These are phyloP conservation scores for Hura crepitans DNA, from an alignment of 441 rosid genomes.

Conservation along the genomic window DNA sequence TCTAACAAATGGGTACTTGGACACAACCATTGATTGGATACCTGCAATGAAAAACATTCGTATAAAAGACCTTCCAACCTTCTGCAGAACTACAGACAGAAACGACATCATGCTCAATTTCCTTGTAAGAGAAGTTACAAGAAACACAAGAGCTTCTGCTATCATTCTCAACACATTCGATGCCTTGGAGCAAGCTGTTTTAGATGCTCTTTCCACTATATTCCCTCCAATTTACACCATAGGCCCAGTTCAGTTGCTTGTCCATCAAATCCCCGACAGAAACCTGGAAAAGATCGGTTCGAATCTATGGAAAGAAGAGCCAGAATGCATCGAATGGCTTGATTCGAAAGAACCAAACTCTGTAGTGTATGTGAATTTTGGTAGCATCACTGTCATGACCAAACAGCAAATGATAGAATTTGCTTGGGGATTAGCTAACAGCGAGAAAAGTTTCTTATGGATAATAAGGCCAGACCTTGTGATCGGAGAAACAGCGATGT, in stretches of 20 bases:
- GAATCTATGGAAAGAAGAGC: conserved; percentile 15
- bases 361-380: conserved; percentile 21
- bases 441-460: conserved; percentile 16
- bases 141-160: conserved; percentile 16
- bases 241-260: conserved; percentile 20
- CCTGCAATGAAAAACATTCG: conserved; percentile 23
- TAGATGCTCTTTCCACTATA: conserved; percentile 2
- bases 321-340: conserved; percentile 21
- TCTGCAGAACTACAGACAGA: conserved; percentile 15
- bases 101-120: conserved; percentile 20
- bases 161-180: conserved; percentile 23
- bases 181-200: conserved; percentile 10
- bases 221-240: conserved; percentile 20
- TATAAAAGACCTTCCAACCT: conserved; percentile 17
- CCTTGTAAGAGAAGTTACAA: neutral
- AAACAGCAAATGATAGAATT: conserved; percentile 11
- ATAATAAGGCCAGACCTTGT: conserved; percentile 19
- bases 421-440: conserved; percentile 22
- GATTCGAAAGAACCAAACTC: conserved; percentile 19
- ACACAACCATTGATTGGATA: conserved; percentile 22
- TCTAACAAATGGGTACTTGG: conserved; percentile 24
- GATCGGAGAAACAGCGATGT: conserved; percentile 1
- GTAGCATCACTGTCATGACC: conserved; percentile 17
- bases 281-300: neutral
- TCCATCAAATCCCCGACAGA: neutral